Evolutionary conservation across 164 flowering plant species (phyloP).

Genomic region (Euptelea pleiosperma): DNA sequence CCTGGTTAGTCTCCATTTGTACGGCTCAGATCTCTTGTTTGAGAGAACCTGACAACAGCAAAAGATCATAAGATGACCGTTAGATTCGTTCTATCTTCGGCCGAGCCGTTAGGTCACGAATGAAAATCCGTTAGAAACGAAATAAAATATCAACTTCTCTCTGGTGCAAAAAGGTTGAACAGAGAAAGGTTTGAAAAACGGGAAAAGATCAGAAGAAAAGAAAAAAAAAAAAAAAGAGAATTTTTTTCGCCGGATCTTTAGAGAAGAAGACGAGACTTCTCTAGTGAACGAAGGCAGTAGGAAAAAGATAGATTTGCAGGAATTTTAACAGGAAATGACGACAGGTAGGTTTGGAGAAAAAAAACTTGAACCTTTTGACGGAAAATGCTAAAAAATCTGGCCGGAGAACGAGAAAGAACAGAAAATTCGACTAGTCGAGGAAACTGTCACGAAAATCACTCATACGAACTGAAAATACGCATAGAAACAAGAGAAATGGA

Average conservation of each 20-base stretch:
- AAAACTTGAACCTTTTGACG: neutral
- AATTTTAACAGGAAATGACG: conserved; percentile 1
- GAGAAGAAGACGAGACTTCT: conserved; percentile 7
- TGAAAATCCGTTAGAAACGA: neutral
- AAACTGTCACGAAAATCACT: neutral
- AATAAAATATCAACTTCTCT: neutral
- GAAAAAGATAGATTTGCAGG: neutral
- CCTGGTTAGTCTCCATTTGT: conserved; percentile 30
- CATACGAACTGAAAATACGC: neutral
- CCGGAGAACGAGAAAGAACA: too few species aligned
- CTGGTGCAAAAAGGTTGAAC: neutral
- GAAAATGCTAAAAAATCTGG: neutral
- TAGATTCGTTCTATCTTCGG: conserved; percentile 15
- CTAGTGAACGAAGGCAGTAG: neutral
- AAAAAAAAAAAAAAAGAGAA: neutral
- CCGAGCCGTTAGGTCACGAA: conserved; percentile 24
- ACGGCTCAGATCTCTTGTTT: conserved; percentile 9
- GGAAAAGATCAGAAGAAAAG: neutral
- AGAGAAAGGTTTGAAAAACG: neutral
- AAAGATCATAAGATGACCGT: conserved; percentile 16
- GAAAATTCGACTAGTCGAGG: neutral
- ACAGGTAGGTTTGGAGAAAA: neutral
- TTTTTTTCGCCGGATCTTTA: too few species aligned
- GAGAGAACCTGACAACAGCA: conserved; percentile 8
- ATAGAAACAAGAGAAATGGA: neutral